phyloP scores from a whole-genome alignment of 2,329 filamentous ascomycete genomes.

The Trichoderma guizhouense region DNA sequence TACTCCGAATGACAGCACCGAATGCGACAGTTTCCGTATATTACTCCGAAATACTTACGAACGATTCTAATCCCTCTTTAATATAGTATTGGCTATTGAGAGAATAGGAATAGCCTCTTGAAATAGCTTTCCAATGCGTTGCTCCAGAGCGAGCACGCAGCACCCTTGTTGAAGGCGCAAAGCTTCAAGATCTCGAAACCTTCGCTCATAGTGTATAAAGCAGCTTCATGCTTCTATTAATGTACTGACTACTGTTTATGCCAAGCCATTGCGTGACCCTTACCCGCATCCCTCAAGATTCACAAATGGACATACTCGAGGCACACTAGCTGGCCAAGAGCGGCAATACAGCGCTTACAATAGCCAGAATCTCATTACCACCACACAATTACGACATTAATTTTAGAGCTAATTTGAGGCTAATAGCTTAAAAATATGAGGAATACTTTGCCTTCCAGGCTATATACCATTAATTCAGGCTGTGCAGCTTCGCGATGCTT shows the following conservation, averaged over 20 bases:
- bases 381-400: background rate
- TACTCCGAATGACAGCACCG: background rate
- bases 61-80: fast-evolving
- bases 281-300: background rate
- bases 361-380: background rate
- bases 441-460: background rate
- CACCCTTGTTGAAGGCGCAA: background rate
- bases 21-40: background rate
- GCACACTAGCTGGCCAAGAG: background rate
- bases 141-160: background rate
- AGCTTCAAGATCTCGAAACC: background rate
- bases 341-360: background rate
- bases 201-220: background rate
- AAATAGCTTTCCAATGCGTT: background rate
- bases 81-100: fast-evolving
- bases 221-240: background rate
- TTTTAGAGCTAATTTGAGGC: background rate
- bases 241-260: background rate
- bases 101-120: background rate
- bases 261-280: background rate
- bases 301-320: background rate
- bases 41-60: background rate
- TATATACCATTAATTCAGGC: background rate
- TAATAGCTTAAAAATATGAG: background rate
- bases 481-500: background rate